Evolutionary conservation across 1,139 yeast species (phyloP).

Genomic region (Suhomyces chickasaworum): DNA sequence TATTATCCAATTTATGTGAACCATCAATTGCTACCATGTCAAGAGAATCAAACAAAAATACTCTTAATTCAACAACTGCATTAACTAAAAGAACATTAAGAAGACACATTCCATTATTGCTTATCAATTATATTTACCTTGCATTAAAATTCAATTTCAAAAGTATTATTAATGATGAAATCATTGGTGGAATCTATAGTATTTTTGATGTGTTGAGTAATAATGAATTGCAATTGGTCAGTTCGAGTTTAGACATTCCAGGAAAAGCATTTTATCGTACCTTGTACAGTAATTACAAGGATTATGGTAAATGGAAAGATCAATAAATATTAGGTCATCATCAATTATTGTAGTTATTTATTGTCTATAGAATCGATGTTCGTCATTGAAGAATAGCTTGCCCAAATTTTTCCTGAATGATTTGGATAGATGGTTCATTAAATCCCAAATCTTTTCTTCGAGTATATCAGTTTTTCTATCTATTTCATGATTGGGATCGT

Average conservation of each 20-base stretch:
- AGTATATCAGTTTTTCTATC: slow-evolving; percentile 23
- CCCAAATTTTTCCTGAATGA: slow-evolving; percentile 31
- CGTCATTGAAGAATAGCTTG: slow-evolving; percentile 35
- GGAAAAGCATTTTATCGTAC: slow-evolving; percentile 70
- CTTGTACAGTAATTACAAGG: slow-evolving; percentile 71
- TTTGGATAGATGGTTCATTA: slow-evolving; percentile 28
- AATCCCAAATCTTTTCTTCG: slow-evolving; percentile 43
- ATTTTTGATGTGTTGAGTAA: slow-evolving; percentile 71
- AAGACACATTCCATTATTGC: slow-evolving; percentile 61
- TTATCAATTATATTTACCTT: slow-evolving; percentile 55
- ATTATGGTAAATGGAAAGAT: slow-evolving; percentile 84
- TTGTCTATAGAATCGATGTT: slow-evolving; percentile 20
- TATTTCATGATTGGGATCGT: slow-evolving; percentile 16
- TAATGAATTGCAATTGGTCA: slow-evolving; percentile 65
- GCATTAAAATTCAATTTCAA: slow-evolving; percentile 55
- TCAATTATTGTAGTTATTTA: background rate
- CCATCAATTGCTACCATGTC: slow-evolving; percentile 42
- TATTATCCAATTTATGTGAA: slow-evolving; percentile 71
- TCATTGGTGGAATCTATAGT: slow-evolving; percentile 60
- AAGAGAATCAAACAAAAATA: slow-evolving; percentile 24
- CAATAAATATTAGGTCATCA: slow-evolving; percentile 11
- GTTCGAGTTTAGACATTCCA: slow-evolving; percentile 67
- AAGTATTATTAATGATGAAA: slow-evolving; percentile 47
- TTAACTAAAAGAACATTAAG: slow-evolving; percentile 61
- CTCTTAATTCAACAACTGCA: slow-evolving; percentile 58